Evolutionary conservation across 2,329 filamentous ascomycete species (phyloP).

Genomic region (Aschersonia sp.): DNA sequence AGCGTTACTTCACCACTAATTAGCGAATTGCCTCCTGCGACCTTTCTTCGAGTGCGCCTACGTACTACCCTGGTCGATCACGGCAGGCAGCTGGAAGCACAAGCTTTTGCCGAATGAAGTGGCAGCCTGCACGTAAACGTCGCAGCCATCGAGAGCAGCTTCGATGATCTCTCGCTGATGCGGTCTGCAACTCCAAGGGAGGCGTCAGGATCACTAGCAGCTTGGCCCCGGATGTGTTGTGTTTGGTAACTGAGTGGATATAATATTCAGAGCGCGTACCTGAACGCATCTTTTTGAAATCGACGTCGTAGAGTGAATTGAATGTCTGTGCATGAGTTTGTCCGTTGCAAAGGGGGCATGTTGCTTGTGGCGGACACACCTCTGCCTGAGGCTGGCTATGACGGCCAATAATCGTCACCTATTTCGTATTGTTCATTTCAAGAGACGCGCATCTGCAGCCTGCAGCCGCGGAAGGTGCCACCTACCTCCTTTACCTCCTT

Average conservation of each 20-base stretch:
- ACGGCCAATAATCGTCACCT: background rate
- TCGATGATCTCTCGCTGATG: constrained; percentile 78
- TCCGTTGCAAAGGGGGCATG: constrained; percentile 28
- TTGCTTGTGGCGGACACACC: constrained; percentile 3
- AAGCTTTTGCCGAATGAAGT: constrained; percentile 87
- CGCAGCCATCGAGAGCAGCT: constrained; percentile 65
- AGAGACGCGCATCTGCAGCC: too few species aligned
- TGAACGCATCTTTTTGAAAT: constrained; percentile 61
- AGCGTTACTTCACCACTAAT: constrained; percentile 51
- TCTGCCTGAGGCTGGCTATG: background rate
- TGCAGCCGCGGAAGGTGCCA: too few species aligned
- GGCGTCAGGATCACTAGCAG: background rate
- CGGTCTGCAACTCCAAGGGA: constrained; percentile 35
- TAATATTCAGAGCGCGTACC: constrained; percentile 27
- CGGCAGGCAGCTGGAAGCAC: constrained; percentile 83
- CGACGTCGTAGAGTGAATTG: constrained; percentile 61
- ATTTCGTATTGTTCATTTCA: background rate
- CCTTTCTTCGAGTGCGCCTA: constrained; percentile 8
- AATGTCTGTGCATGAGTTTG: constrained; percentile 44
- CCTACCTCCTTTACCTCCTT: too few species aligned
- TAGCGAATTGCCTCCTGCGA: constrained; percentile 2
- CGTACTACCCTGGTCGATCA: constrained; percentile 74
- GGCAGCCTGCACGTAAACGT: constrained; percentile 88
- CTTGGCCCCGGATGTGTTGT: background rate
- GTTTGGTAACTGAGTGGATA: too few species aligned